Evolutionary conservation across 192 early-diverging fungal genomes (phyloP), one percentile per base, ranked within the genome.

Genomic region (Helicostylum pulchrum): DNA sequence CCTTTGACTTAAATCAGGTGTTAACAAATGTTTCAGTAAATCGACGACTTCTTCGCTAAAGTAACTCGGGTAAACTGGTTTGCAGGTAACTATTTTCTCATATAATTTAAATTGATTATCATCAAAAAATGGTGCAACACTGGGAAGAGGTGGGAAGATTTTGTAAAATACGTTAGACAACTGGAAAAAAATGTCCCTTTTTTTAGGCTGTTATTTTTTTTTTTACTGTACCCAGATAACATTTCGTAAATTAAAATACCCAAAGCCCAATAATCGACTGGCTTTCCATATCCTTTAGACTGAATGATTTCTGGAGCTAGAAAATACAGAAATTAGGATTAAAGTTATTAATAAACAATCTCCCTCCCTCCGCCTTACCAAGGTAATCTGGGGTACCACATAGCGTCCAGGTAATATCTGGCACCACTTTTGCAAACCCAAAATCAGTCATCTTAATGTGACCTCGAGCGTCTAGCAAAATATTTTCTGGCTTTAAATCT

Each of bases 381-480:
- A 93, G 77, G 70, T 93, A 93, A 75, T 92, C 92, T 48, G 89
- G 90, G 21, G 92, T 93, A 19, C 92, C 92, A 68, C 92, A 93
- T 53, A 93, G 70, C 34, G 92, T 93, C 90, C 90, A 93, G 19
- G 92, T 93, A 76, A 88, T 58, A 66, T 59, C 54, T 3, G 32
- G 32, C 3, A 93, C 90, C 31, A 81, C 81, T 72, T 93, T 93
- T 46, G 90, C 89, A 78, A 93, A 93, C 19, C 91, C 91, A 79
- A 93, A 93, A 77, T 93, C 90, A 2, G 91, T 84, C 59, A 93
- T 89, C 70, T 93, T 92, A 70, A 93, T 85, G 71, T 93, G 84
- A 3, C 91, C 91, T 23, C 77, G 66, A n/a, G 78, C 75, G 66
- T 91, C 90, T 30, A 93, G 72, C 45, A 83, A 63, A 19, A 84